These are phyloP conservation scores for Quercus ilex DNA, from an alignment of 306 rosid species.

Conservation along the genomic window DNA sequence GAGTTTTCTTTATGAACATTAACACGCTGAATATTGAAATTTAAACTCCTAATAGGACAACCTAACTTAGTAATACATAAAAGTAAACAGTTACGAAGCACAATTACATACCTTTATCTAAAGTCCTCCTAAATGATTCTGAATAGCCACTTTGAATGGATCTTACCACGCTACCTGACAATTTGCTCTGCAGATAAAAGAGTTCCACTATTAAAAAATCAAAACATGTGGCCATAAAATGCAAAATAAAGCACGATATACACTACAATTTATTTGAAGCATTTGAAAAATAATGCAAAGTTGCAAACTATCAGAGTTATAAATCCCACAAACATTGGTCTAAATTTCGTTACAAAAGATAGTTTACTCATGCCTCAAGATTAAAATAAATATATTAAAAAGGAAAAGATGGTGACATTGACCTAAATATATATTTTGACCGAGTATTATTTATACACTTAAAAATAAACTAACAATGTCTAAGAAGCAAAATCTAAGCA, in stretches of 20 bases:
- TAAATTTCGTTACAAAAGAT: neutral
- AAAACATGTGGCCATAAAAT: neutral
- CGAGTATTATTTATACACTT: too few species aligned
- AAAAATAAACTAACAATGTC: too few species aligned
- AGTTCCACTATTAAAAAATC: neutral
- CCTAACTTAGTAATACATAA: neutral
- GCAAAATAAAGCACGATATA: neutral
- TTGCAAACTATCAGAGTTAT: neutral
- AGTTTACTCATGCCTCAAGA: neutral
- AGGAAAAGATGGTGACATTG: neutral
- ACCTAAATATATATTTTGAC: neutral
- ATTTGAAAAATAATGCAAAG: neutral
- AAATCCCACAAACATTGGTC: neutral
- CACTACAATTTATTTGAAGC: neutral
- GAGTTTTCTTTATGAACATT: neutral
- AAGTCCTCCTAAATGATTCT: constrained; percentile 46
- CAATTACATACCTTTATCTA: constrained; percentile 43
- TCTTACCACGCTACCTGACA: constrained; percentile 38
- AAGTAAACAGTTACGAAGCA: neutral
- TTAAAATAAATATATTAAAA: neutral
- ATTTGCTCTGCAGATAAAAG: constrained; percentile 33
- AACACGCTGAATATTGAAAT: neutral
- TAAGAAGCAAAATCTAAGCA: neutral
- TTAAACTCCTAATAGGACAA: neutral
- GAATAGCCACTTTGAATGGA: constrained; percentile 36